phyloP scores from a whole-genome alignment of 1,284 basidiomycete species.

The Pseudozyma tsukubaensis region DNA sequence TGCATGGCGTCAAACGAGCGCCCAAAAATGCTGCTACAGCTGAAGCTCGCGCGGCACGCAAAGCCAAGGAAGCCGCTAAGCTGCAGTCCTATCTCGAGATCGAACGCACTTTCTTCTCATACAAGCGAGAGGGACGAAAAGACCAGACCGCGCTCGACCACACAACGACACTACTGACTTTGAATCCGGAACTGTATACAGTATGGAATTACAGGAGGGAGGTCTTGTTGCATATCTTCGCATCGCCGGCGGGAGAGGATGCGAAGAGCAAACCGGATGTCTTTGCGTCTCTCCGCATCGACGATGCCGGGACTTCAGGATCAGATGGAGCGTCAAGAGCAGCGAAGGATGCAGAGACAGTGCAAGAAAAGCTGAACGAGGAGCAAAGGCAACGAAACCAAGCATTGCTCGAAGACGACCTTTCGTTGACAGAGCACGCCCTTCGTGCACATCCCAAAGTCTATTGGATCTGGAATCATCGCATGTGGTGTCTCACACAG shows the following conservation, averaged over 20 bases:
- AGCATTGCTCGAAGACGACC: constrained; percentile 52
- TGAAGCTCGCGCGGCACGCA: constrained; percentile 49
- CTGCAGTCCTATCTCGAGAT: constrained; percentile 49
- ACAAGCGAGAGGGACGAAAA: constrained; percentile 25
- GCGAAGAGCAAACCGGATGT: constrained; percentile 33
- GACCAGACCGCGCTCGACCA: constrained; percentile 43
- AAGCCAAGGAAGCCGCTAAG: constrained; percentile 57
- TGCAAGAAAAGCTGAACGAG: constrained; percentile 1
- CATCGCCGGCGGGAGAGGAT: background rate
- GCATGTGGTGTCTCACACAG: constrained; percentile 63
- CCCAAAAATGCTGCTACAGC: constrained; percentile 26
- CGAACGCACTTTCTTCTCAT: constrained; percentile 45
- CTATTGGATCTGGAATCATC: constrained; percentile 69
- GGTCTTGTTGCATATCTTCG: constrained; percentile 53
- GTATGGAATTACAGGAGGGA: constrained; percentile 65
- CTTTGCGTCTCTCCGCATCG: constrained; percentile 34
- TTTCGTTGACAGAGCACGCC: constrained; percentile 62
- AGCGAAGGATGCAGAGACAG: background rate
- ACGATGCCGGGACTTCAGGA: background rate
- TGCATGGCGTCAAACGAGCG: constrained; percentile 54
- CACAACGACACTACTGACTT: constrained; percentile 56
- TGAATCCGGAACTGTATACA: constrained; percentile 67
- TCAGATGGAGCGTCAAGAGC: background rate
- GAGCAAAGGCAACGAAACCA: constrained; percentile 6
- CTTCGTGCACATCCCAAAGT: constrained; percentile 66